Evolutionary conservation across 179 eudicot species (phyloP).

Genomic region (Drosera spatulata): DNA sequence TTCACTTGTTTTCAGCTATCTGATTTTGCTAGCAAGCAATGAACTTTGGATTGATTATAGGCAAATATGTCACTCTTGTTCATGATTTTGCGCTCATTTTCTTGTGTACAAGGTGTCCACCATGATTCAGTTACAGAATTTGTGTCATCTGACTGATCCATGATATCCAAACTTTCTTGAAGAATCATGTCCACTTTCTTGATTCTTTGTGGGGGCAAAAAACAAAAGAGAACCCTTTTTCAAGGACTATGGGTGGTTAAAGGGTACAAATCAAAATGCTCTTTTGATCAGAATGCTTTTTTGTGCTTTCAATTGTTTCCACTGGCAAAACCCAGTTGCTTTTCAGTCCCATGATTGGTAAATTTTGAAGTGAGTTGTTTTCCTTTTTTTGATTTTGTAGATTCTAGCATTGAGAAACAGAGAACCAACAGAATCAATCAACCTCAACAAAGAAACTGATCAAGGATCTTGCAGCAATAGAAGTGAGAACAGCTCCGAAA

Average conservation of each 20-base stretch:
- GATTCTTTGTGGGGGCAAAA: not conserved
- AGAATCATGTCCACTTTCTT: not conserved
- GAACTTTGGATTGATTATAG: not conserved
- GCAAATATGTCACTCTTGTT: not conserved
- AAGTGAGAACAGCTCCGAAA: constrained; percentile 81
- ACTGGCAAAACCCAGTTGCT: not conserved
- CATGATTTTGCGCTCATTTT: not conserved
- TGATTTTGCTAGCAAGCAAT: not conserved
- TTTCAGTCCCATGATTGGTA: not conserved
- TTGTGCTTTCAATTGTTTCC: not conserved
- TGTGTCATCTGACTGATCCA: not conserved
- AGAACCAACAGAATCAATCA: constrained; percentile 76
- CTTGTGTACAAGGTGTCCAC: not conserved
- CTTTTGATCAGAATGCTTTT: not conserved
- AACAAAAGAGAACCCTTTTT: not conserved
- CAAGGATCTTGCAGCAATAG: constrained; percentile 66
- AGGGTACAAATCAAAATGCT: not conserved
- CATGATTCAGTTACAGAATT: not conserved
- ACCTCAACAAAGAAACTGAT: constrained; percentile 87
- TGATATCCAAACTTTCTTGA: not conserved
- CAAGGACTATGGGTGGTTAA: not conserved
- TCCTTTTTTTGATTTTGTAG: constrained; percentile 18
- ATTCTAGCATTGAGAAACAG: constrained; percentile 49
- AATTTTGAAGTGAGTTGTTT: not conserved
- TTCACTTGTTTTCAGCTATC: not conserved